Conservation (phyloP, 257 asterid genomes). For the Solanum ahanhuiri region DNA sequence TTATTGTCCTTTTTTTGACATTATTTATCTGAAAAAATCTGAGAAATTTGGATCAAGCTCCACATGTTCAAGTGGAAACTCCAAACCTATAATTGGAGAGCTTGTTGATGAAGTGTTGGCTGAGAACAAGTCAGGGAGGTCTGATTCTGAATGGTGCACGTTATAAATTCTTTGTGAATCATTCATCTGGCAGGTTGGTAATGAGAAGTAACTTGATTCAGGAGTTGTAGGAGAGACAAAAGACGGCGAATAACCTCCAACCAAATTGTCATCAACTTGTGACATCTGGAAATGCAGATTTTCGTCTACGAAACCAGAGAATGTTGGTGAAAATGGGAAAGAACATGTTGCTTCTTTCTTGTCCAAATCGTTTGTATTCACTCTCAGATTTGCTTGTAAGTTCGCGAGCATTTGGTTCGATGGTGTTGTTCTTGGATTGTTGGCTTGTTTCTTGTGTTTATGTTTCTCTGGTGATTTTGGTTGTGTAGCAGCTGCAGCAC, state of each 20-base stretch:
- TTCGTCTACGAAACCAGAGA: constrained; percentile 22
- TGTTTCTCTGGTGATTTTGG: constrained; percentile 33
- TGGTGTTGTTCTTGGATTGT: constrained; percentile 4
- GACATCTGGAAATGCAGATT: constrained; percentile 25
- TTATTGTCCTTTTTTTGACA: neutral
- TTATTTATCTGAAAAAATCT: constrained; percentile 29
- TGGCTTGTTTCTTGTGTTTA: constrained; percentile 20
- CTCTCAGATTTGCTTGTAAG: constrained; percentile 49
- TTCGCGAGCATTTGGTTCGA: constrained; percentile 33
- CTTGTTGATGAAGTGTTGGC: constrained; percentile 60
- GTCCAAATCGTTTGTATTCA: constrained; percentile 33
- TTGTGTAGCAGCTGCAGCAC: constrained; percentile 6
- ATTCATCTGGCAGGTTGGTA: constrained; percentile 16
- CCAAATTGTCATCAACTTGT: constrained; percentile 29
- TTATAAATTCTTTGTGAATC: constrained; percentile 8
- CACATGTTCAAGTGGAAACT: constrained; percentile 32
- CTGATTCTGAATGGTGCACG: constrained; percentile 26
- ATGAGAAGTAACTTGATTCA: constrained; percentile 28
- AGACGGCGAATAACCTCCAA: constrained; percentile 35
- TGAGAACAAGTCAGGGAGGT: constrained; percentile 40
- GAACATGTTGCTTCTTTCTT: constrained; percentile 19
- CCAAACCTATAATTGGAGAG: constrained; percentile 66
- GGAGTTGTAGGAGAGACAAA: constrained; percentile 34
- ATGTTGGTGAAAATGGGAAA: constrained; percentile 53
- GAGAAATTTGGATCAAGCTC: constrained; percentile 46